These are phyloP conservation scores for Lipomyces anomalus DNA, from an alignment of 805 yeast genomes.

Conservation along the genomic window DNA sequence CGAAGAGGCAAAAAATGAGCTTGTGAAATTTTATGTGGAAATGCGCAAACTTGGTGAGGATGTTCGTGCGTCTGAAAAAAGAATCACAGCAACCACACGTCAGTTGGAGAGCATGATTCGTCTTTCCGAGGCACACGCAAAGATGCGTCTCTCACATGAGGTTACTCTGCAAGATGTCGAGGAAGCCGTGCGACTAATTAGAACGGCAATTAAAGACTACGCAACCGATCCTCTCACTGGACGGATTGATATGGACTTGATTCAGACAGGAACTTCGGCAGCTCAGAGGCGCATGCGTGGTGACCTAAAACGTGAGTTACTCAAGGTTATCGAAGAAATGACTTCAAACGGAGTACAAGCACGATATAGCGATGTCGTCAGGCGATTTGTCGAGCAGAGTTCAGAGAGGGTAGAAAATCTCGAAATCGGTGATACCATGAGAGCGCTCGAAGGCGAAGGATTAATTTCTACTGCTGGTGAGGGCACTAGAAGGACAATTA, in stretches of 20 bases:
- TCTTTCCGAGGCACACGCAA: slow-evolving; percentile 93
- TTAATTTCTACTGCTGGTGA: slow-evolving; percentile 65
- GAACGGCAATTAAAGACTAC: slow-evolving; percentile 92
- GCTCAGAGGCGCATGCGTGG: slow-evolving; percentile 75
- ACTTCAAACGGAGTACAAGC: slow-evolving; percentile 41
- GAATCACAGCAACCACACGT: slow-evolving; percentile 97
- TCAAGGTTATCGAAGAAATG: slow-evolving; percentile 43
- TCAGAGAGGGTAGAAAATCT: slow-evolving; percentile 60
- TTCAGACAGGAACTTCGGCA: slow-evolving; percentile 90
- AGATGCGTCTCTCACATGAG: slow-evolving; percentile 69
- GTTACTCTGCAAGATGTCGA: slow-evolving; percentile 79
- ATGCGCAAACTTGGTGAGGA: slow-evolving; percentile 96
- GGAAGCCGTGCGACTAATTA: slow-evolving; percentile 89
- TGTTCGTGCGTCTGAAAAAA: slow-evolving; percentile 71
- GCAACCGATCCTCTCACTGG: slow-evolving; percentile 98
- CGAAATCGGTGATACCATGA: slow-evolving; percentile 63
- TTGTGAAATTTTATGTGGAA: slow-evolving; percentile 82
- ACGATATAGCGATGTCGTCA: slow-evolving; percentile 53
- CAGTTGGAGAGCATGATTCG: slow-evolving; percentile 95
- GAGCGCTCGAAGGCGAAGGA: slow-evolving; percentile 66
- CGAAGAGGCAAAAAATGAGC: slow-evolving; percentile 71
- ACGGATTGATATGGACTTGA: slow-evolving; percentile 92
- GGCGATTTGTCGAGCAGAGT: slow-evolving; percentile 60
- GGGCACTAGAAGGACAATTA: slow-evolving; percentile 59
- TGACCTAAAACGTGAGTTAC: slow-evolving; percentile 60